Conservation (phyloP, 2,329 filamentous ascomycete genomes). For the Colletotrichum salicis region DNA sequence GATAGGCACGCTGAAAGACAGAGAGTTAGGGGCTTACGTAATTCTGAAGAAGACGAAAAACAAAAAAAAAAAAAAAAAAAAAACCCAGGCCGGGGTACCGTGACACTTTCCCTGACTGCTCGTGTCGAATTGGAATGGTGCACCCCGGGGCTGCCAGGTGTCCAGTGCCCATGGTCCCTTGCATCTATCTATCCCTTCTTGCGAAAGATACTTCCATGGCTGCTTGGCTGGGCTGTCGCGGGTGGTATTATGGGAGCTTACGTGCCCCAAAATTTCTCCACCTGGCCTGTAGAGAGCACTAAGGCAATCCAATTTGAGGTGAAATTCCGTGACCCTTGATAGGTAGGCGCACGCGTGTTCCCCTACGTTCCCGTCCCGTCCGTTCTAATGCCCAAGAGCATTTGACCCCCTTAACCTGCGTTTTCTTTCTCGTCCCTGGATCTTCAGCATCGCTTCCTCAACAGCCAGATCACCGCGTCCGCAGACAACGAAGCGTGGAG, state of each 20-base stretch:
- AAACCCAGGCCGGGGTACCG: too few species aligned
- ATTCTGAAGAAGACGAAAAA: too few species aligned
- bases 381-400: slow-evolving; percentile 14
- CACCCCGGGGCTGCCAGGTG: not conserved
- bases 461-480: slow-evolving; percentile 1
- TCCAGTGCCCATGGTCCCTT: not conserved
- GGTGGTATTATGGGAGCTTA: not conserved
- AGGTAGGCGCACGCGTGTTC: slow-evolving; percentile 35
- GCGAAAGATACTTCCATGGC: not conserved
- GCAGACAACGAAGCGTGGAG: not conserved
- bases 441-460: not conserved
- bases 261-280: slow-evolving; percentile 8
- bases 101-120: too few species aligned
- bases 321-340: slow-evolving; percentile 27
- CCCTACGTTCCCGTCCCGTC: slow-evolving; percentile 28
- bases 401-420: slow-evolving; percentile 20
- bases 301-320: slow-evolving; percentile 19
- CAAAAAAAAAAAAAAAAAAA: too few species aligned
- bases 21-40: too few species aligned
- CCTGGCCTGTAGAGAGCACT: slow-evolving; percentile 4
- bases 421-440: not conserved
- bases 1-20: too few species aligned
- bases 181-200: slow-evolving; percentile 5
- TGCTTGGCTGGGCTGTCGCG: not conserved
- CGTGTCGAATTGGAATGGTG: not conserved